Conservation (phyloP, 176 grass and related monocot genomes). For the Triticum dicoccoides region DNA sequence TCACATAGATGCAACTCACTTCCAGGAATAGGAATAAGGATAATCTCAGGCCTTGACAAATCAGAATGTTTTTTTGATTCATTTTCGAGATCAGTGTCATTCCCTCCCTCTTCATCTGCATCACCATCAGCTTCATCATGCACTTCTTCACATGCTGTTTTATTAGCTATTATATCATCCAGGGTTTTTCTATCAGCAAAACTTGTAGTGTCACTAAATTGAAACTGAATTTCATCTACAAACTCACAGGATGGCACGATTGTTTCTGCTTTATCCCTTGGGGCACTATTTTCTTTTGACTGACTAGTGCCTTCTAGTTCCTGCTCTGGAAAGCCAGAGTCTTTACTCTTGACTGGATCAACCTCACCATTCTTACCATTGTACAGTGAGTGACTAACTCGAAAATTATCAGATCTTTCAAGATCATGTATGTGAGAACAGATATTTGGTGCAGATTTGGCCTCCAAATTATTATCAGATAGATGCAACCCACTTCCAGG, state of each 20-base stretch:
- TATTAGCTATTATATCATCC: conserved; percentile 22
- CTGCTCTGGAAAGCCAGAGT: conserved; percentile 42
- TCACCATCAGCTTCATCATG: conserved; percentile 36
- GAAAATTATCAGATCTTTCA: conserved; percentile 51
- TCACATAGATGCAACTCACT: conserved; percentile 23
- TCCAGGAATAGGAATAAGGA: conserved; percentile 57
- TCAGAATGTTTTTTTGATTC: conserved; percentile 32
- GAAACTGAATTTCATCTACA: conserved; percentile 74
- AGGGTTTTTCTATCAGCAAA: conserved; percentile 46
- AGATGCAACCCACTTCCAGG: conserved; percentile 28
- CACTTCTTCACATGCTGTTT: conserved; percentile 31
- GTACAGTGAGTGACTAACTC: conserved; percentile 57
- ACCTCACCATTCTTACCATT: conserved; percentile 37
- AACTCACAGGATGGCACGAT: conserved; percentile 40
- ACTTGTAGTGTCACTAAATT: conserved; percentile 63
- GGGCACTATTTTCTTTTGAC: conserved; percentile 33
- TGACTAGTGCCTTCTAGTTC: conserved; percentile 33
- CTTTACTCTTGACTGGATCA: conserved; percentile 27
- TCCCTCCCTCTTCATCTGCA: conserved; percentile 33
- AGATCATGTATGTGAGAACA: conserved; percentile 71
- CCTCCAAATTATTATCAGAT: conserved; percentile 35
- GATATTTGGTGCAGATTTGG: conserved; percentile 68
- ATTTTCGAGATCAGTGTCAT: conserved; percentile 1
- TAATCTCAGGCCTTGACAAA: conserved; percentile 42
- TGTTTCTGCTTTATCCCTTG: conserved; percentile 31